Conservation (phyloP, 1,139 yeast genomes). For the Yamadazyma siamensis region DNA sequence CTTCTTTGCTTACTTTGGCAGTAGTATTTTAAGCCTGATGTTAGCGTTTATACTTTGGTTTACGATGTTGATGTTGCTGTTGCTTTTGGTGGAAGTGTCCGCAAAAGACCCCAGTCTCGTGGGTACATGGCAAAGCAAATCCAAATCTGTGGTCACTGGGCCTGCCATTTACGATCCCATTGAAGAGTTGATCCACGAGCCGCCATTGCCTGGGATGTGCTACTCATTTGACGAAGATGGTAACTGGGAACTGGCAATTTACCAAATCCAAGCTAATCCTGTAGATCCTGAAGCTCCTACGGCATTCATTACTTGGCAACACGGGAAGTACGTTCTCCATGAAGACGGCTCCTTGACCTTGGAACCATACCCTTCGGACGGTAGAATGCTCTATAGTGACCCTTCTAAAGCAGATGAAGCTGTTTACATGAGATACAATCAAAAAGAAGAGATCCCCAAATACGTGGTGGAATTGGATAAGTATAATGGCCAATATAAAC, state of each 20-base stretch:
- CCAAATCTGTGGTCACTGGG: constrained; percentile 26
- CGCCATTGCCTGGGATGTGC: constrained; percentile 28
- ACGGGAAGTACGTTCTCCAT: constrained; percentile 20
- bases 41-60: no score
- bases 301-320: constrained; percentile 29
- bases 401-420: constrained; percentile 23
- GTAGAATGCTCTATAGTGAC: constrained; percentile 28
- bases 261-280: constrained; percentile 23
- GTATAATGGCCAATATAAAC: constrained; percentile 18
- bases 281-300: constrained; percentile 24
- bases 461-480: constrained; percentile 21
- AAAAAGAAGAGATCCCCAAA: constrained; percentile 18
- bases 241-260: constrained; percentile 28
- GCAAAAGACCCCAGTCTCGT: constrained; percentile 6
- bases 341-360: constrained; percentile 18
- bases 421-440: constrained; percentile 21
- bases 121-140: constrained; percentile 30
- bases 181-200: constrained; percentile 27
- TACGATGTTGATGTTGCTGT: no score
- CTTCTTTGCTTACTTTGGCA: no score
- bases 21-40: no score
- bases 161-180: constrained; percentile 26
- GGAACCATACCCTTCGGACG: constrained; percentile 25
- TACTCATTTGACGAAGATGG: constrained; percentile 28
- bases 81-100: no score